Base-by-base conservation (phyloP, 176 grass and related monocot genomes). In the Neostapfia colusana region DNA sequence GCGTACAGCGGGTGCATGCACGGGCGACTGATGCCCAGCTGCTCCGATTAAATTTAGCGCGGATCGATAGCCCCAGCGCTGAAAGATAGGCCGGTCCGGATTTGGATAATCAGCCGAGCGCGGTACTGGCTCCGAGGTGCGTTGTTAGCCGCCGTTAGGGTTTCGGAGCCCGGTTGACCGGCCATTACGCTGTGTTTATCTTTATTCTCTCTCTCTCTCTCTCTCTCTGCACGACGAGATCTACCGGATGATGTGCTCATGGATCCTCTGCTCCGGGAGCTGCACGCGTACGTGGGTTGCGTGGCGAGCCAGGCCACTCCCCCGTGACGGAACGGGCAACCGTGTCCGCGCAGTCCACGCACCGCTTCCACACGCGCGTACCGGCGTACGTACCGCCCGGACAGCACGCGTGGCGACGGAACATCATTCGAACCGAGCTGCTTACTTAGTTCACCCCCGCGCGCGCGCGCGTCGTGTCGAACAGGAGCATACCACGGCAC, bases 321-420 rank as follows among this genome's bases (percentile, higher is more conserved):
- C 55, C 41, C 55, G 78, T 71, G 67, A 72, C 67, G 79, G 79
- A 72, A 71, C 67, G 41, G 36, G 78, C 67, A 78, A 18, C 44
- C 31, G 75, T 31, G 31, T 31, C 31, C 31, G 31, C 3, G 31
- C 31, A 31, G 31, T 3, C 2, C 31, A 31, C 31, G 31, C 31
- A 31, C 31, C 31, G 1, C 31, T 31, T 31, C 31, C 31, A 31
- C 31, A 31, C 31, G 3, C 2, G 31, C 31, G 31, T 31, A 31
- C 49, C 17, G 31, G 31, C 31, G 31, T 31, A 31, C 49, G 49
- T 51, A 18, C 49, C n/a, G 6, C 49, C 6, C 46, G 49, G 49
- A 17, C 49, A 7, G 49, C 16, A 20, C 1, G 12, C 44, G 44
- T 12, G 44, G 44, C 12, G 44, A 0, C 44, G 44, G 44, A 31